Base-by-base conservation (phyloP, 345 rosid species). In the Cardiospermum halicacabum region DNA sequence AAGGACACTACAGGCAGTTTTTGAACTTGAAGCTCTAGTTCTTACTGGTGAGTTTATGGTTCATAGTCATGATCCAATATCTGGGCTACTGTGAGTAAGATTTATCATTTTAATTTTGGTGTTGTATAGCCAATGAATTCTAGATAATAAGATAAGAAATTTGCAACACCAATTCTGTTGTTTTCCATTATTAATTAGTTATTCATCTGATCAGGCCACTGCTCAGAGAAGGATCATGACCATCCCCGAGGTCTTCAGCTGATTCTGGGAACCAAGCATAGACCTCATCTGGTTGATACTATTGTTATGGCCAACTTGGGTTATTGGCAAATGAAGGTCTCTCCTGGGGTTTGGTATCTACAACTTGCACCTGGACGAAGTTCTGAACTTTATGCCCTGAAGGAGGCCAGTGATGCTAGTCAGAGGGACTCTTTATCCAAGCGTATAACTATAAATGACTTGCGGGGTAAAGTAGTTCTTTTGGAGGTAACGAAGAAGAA, bases 281-380 rank as follows among this genome's bases (percentile, higher is more conserved):
- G 60, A 31, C 96, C 96, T 30, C 99, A 95, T 73, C 77, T 91
- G 82, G 99, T 95, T 50, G 99, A 95, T 75, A 95, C 97, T 58
- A 77, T 87, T 78, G 99, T 95, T 72, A 95, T 95, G 99, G 99
- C 96, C 75, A 94, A 94, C 78, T 81, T 94, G 77, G 99, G 99
- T 28, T 94, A 91, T 75, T 94, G 97, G 99, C 99, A 94, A 78
- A 94, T 91, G 99, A 94, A 94, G 82, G 99, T 85, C 61, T 94
- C 96, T 66, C 97, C 99, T 66, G 99, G 99, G 59, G 91, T 94
- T 69, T 94, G 97, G 97, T 87, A 89, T 69, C 81, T 91, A 66
- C 99, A 94, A 78, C 97, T 94, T 76, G 99, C 97, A 53, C 96
- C 96, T 0, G 97, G 97, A 22, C 80, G 99, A 79, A 94, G 99